Conservation (phyloP, 768 basidiomycete species). For the Hortiboletus flavorubellus region DNA sequence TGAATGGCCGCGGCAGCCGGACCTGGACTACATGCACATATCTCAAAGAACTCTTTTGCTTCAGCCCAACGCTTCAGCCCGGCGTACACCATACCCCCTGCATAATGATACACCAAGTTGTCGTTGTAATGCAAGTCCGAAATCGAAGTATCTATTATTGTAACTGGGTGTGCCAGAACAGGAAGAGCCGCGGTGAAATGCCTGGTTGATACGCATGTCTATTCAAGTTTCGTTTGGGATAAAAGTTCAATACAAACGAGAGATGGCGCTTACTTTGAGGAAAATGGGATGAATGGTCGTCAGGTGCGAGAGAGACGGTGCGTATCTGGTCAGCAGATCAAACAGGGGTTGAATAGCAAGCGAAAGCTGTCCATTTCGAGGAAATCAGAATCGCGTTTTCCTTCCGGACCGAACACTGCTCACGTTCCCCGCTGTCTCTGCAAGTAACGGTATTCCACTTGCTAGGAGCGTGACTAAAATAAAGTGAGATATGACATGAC, state of each 20-base stretch:
- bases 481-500: slow-evolving; percentile 1
- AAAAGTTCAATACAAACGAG: neutral
- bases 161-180: slow-evolving; percentile 61
- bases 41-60: slow-evolving; percentile 79
- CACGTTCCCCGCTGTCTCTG: slow-evolving; percentile 50
- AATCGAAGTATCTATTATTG: slow-evolving; percentile 54
- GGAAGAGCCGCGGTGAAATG: slow-evolving; percentile 57
- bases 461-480: slow-evolving; percentile 61
- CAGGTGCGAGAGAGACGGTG: slow-evolving; percentile 53
- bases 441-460: slow-evolving; percentile 53
- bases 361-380: slow-evolving; percentile 34
- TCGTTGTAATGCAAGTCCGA: slow-evolving; percentile 75
- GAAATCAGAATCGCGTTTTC: slow-evolving; percentile 1
- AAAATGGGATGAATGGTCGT: slow-evolving; percentile 72
- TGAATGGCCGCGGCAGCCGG: slow-evolving; percentile 64
- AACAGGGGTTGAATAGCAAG: slow-evolving; percentile 56
- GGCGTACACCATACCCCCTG: slow-evolving; percentile 65
- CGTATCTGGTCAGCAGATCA: slow-evolving; percentile 59
- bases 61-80: slow-evolving; percentile 63
- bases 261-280: slow-evolving; percentile 45
- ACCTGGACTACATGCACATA: slow-evolving; percentile 64
- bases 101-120: slow-evolving; percentile 82
- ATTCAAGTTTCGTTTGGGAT: neutral
- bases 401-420: slow-evolving; percentile 20
- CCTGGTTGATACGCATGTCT: slow-evolving; percentile 57